Evolutionary conservation across 2,329 filamentous ascomycete genomes (phyloP).

Genomic region (Pestalotiopsis sp.): DNA sequence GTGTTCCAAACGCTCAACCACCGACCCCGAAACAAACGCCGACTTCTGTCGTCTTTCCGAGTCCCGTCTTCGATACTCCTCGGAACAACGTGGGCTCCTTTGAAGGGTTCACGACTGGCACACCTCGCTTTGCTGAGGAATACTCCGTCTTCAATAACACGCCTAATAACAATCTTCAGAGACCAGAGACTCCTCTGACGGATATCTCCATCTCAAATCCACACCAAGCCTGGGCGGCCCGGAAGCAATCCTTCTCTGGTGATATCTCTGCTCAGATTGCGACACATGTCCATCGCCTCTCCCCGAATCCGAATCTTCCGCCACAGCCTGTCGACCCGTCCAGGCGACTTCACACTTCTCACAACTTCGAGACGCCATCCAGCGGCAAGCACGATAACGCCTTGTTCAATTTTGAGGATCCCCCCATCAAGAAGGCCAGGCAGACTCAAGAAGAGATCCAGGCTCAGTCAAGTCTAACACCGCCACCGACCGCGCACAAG

Average conservation of each 20-base stretch:
- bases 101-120: slow-evolving; percentile 56
- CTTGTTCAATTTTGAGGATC: slow-evolving; percentile 28
- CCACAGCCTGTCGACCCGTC: slow-evolving; percentile 64
- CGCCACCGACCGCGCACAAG: slow-evolving; percentile 61
- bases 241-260: slow-evolving; percentile 53
- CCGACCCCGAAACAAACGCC: slow-evolving; percentile 62
- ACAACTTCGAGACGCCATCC: slow-evolving; percentile 40
- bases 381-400: slow-evolving; percentile 32
- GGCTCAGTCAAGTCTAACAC: slow-evolving; percentile 58
- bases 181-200: slow-evolving; percentile 45
- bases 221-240: slow-evolving; percentile 35
- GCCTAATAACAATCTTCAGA: slow-evolving; percentile 56
- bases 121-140: slow-evolving; percentile 65
- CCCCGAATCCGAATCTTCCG: slow-evolving; percentile 52
- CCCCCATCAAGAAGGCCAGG: slow-evolving; percentile 48
- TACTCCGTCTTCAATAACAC: slow-evolving; percentile 69
- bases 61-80: slow-evolving; percentile 60
- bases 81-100: slow-evolving; percentile 49
- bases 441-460: slow-evolving; percentile 42
- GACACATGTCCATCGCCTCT: slow-evolving; percentile 66
- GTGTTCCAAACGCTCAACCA: slow-evolving; percentile 64
- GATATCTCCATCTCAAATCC: slow-evolving; percentile 45
- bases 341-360: slow-evolving; percentile 60
- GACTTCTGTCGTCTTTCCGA: slow-evolving; percentile 54
- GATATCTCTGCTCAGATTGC: slow-evolving; percentile 53